Evolutionary conservation across 2,329 filamentous ascomycete genomes (phyloP).

Genomic region (Penicillium psychrosexuale): DNA sequence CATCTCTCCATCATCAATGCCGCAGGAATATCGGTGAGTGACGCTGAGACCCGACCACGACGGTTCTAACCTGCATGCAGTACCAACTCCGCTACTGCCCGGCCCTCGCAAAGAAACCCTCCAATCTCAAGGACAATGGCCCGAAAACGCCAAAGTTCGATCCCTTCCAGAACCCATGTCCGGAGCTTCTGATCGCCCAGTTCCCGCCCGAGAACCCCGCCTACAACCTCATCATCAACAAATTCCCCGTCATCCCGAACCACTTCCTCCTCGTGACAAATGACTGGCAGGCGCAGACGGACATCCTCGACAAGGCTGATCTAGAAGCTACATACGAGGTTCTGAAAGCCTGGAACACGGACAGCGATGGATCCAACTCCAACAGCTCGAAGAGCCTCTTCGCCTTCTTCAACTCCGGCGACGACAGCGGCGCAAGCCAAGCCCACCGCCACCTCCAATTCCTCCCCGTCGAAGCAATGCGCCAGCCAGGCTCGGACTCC

Average conservation of each 20-base stretch:
- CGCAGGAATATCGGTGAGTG: constrained; percentile 35
- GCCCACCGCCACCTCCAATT: constrained; percentile 50
- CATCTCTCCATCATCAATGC: constrained; percentile 37
- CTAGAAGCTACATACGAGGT: constrained; percentile 43
- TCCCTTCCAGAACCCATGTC: constrained; percentile 45
- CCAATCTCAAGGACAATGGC: constrained; percentile 23
- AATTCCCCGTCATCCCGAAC: constrained; percentile 49
- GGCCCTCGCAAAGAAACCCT: constrained; percentile 46
- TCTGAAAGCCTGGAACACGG: constrained; percentile 39
- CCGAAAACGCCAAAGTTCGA: constrained; percentile 35
- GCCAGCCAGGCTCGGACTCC: constrained; percentile 28
- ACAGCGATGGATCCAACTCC: neutral
- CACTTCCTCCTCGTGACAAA: constrained; percentile 51
- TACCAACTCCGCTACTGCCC: constrained; percentile 51
- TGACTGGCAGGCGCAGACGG: constrained; percentile 43
- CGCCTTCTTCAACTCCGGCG: constrained; percentile 51
- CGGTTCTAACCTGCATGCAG: constrained; percentile 24
- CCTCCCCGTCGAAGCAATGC: constrained; percentile 47
- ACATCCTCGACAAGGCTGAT: constrained; percentile 44
- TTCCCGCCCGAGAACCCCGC: constrained; percentile 36
- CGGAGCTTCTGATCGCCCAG: constrained; percentile 42
- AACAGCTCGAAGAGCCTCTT: constrained; percentile 34
- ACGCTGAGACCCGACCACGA: neutral
- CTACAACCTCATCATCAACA: constrained; percentile 47
- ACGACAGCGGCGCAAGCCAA: constrained; percentile 49